Evolutionary conservation across 768 basidiomycete genomes (phyloP).

Genomic region (Boletus reticulatus): DNA sequence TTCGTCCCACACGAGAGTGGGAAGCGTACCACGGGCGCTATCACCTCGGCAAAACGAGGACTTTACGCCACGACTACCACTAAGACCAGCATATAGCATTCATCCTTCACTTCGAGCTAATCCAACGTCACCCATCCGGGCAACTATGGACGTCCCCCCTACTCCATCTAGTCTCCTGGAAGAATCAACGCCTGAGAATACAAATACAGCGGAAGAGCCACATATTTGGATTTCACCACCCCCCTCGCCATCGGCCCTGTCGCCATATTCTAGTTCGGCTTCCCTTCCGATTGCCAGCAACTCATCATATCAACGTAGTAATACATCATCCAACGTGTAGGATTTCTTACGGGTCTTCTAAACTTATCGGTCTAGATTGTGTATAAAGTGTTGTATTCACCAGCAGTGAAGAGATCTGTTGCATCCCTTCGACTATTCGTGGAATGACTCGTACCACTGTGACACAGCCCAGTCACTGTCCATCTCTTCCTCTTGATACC

Average conservation of each 20-base stretch:
- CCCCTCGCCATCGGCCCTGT: slow-evolving; percentile 12
- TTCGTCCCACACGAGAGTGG: slow-evolving; percentile 66
- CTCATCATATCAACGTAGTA: slow-evolving; percentile 1
- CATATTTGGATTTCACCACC: slow-evolving; percentile 13
- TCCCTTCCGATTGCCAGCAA: too few relatives aligned
- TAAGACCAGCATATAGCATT: slow-evolving; percentile 69
- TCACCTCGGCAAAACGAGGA: slow-evolving; percentile 47
- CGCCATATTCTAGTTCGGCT: too few relatives aligned
- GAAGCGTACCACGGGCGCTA: slow-evolving; percentile 35
- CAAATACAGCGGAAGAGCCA: slow-evolving; percentile 3
- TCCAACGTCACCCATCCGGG: slow-evolving; percentile 47
- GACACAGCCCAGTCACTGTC: slow-evolving; percentile 32
- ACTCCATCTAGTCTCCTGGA: slow-evolving; percentile 29
- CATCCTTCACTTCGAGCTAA: slow-evolving; percentile 68
- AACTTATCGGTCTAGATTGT: slow-evolving; percentile 1
- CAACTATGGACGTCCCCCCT: slow-evolving; percentile 33
- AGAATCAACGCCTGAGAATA: slow-evolving; percentile 9
- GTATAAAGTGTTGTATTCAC: slow-evolving; percentile 4
- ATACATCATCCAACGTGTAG: slow-evolving; percentile 16
- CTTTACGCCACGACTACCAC: slow-evolving; percentile 69
- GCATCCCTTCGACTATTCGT: slow-evolving; percentile 4
- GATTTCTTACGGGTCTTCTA: slow-evolving; percentile 1
- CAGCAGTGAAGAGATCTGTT: background rate
- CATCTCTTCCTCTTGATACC: slow-evolving; percentile 33
- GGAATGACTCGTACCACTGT: slow-evolving; percentile 30